phyloP scores from a whole-genome alignment of 371 early-diverging fungal genomes.

The Batrachochytrium dendrobatidis region DNA sequence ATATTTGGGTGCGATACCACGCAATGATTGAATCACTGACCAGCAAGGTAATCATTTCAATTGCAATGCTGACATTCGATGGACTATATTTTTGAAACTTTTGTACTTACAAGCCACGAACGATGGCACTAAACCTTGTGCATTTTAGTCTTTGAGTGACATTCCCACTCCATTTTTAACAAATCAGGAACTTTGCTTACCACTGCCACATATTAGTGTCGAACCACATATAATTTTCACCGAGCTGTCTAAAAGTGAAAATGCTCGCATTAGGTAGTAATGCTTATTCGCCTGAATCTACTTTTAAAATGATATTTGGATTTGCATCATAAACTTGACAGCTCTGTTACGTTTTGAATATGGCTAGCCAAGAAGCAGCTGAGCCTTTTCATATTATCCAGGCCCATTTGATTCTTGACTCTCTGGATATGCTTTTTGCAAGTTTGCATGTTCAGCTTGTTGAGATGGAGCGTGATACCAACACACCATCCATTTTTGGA shows the following conservation, averaged over 20 bases:
- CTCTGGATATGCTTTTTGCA: constrained; percentile 17
- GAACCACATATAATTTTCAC: background rate
- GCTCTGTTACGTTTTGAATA: too few relatives aligned
- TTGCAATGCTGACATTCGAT: too few relatives aligned
- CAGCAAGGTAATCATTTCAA: too few relatives aligned
- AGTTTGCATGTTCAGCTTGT: constrained; percentile 12
- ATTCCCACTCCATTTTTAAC: background rate
- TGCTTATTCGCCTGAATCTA: too few relatives aligned
- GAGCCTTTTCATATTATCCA: constrained; percentile 30
- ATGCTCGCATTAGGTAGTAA: background rate
- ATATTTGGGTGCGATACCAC: constrained; percentile 34
- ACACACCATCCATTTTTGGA: background rate
- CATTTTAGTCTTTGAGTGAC: too few relatives aligned
- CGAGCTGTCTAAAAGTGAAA: background rate
- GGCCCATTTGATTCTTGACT: constrained; percentile 21
- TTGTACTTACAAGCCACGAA: too few relatives aligned
- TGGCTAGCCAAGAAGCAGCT: background rate
- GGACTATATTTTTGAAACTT: too few relatives aligned
- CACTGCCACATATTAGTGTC: background rate
- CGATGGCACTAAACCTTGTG: too few relatives aligned
- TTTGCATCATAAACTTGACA: too few relatives aligned
- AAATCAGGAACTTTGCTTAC: background rate
- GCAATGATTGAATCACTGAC: constrained; percentile 17
- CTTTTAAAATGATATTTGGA: too few relatives aligned
- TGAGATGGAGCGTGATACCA: background rate